Conservation (phyloP, 352 stramenopile species). For the Pythium coloratum region DNA sequence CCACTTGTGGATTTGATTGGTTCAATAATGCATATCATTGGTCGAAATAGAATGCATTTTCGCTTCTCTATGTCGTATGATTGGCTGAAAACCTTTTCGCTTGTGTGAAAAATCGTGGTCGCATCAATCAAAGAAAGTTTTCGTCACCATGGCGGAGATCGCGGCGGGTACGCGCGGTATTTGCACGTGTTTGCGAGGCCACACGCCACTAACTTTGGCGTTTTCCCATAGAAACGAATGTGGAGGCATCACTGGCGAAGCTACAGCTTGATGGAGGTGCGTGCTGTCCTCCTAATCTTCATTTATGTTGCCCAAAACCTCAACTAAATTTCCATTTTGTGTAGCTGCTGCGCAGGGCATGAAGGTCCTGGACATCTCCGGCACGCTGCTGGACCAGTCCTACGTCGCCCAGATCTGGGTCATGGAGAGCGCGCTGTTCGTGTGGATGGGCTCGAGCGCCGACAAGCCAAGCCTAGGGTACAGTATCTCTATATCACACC, state of each 20-base stretch:
- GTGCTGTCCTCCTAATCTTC: not conserved
- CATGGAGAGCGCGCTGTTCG: conserved; percentile 61
- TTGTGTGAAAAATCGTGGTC: not conserved
- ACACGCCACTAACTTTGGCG: not conserved
- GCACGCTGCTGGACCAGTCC: conserved; percentile 62
- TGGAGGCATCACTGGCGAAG: conserved; percentile 14
- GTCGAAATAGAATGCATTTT: conserved; percentile 5
- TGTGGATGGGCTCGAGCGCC: conserved; percentile 68
- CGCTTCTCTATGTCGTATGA: not conserved
- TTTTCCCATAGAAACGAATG: conserved; percentile 2
- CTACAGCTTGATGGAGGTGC: conserved; percentile 24
- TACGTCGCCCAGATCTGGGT: conserved; percentile 78
- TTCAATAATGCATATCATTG: conserved; percentile 20
- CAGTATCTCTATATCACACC: not conserved
- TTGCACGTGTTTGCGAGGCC: not conserved
- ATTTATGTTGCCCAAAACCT: not conserved
- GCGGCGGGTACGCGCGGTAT: conserved; percentile 1
- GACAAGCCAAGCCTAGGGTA: conserved; percentile 47
- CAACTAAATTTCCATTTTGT: not conserved
- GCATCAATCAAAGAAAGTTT: not conserved
- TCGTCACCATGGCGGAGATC: conserved; percentile 15
- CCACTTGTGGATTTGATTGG: not conserved
- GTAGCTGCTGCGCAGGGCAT: conserved; percentile 6
- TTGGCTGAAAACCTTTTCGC: conserved; percentile 6
- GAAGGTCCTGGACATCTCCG: conserved; percentile 48